Evolutionary conservation across 257 asterid species (phyloP).

Genomic region (Solanum megistacrolobum): DNA sequence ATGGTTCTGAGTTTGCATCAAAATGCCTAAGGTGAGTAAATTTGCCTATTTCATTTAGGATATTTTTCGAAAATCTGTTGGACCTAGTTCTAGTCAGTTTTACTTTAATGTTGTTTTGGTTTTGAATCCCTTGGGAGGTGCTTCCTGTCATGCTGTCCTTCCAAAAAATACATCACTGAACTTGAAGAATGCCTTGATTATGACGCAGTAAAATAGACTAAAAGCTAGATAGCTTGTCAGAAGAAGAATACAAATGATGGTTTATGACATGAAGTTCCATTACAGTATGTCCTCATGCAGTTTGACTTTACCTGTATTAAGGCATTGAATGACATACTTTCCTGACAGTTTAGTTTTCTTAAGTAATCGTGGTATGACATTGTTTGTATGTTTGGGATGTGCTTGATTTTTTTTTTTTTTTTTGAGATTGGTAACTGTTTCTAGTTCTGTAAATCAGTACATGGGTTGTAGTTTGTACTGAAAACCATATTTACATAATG

Average conservation of each 20-base stretch:
- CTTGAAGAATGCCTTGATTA: background rate
- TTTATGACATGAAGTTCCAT: background rate
- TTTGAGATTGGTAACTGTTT: too few relatives aligned
- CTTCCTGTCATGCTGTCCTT: background rate
- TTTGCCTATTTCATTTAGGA: background rate
- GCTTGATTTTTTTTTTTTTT: background rate
- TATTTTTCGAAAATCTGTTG: background rate
- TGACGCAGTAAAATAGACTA: background rate
- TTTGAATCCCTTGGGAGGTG: background rate
- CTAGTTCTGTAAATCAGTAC: too few relatives aligned
- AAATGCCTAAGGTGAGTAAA: constrained; percentile 56
- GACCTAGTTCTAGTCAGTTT: background rate
- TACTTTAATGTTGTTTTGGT: background rate
- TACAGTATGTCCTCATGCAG: background rate
- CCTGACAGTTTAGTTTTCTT: background rate
- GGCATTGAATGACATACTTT: background rate
- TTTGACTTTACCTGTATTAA: background rate
- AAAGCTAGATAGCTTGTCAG: background rate
- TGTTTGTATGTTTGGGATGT: background rate
- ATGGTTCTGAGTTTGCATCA: constrained; percentile 55
- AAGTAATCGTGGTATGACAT: background rate
- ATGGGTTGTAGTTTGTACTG: background rate
- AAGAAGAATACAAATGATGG: background rate
- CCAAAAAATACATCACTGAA: background rate
- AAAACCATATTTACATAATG: background rate